Base-by-base conservation (phyloP, 139 green algal genomes). In the Tetraselmis striata region DNA sequence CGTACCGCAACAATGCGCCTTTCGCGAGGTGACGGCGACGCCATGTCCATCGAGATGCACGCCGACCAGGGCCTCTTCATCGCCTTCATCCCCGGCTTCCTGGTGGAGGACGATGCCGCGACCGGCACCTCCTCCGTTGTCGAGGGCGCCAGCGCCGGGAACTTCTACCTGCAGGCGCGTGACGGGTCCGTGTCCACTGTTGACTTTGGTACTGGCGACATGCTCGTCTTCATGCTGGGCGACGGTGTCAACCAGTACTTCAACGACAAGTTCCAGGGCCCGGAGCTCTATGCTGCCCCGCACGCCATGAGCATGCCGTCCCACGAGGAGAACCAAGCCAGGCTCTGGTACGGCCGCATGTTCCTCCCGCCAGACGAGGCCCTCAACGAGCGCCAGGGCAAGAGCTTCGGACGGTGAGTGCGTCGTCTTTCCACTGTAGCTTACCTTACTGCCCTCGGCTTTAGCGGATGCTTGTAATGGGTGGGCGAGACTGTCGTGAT, bases 11-110 rank as follows among this genome's bases (percentile, higher is more conserved):
- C 58, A 23, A 18, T n/a, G 18, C 58, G 58, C 18, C 58, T 23
- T 18, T n/a, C 58, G 18, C 58, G 18, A 74, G 23, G 58, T 23
- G 32, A 76, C 31, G 28, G 24, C 79, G 79, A 77, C 58, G 79
- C 31, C 30, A 31, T 30, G 23, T 27, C 79, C 22, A 77, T 82
- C 31, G 31, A 82, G 23, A 75, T 82, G 31, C 79, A 82, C 31
- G 79, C 79, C 31, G 79, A 82, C 58, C 79, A 82, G 79, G 79
- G 79, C 32, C 79, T 82, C 29, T 82, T 82, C 79, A 82, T 82
- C 25, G 79, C 31, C 30, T 82, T 82, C 79, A 77, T 29, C 58
- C 79, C 79, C 5, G 79, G 18, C 26, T 45, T 82, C 26, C 31
- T 77, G 23, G 31, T 30, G 25, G 28, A 59, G 18, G 79, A 29